Evolutionary conservation across 2,329 filamentous ascomycete species (phyloP), one percentile per base, ranked within the genome.

Genomic region (Grosmannia penicillata): DNA sequence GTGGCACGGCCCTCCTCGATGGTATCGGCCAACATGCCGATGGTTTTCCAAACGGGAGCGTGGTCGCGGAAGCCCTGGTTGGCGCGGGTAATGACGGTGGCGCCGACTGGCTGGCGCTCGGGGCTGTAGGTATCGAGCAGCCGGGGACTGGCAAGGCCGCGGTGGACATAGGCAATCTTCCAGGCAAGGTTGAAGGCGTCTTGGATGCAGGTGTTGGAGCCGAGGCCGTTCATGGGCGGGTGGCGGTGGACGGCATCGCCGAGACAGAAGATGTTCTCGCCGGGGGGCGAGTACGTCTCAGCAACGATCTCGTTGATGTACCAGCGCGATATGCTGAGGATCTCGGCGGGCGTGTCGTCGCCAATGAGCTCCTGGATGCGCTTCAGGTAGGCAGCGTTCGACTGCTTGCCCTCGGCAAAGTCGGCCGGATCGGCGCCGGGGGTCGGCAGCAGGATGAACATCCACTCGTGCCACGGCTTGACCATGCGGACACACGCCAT

Each of bases 401-500:
- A 37, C 22, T 29, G 11, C 9, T 30, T 36, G 15, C 26, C 17
- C 25, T 19, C 18, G 25, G 10, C n/a, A 28, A 19, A 5, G 22
- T 54, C 13, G 2, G 15, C 47, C 4, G 63, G 32, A 44, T 66
- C 70, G 47, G 72, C 61, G 7, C 66, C 66, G 2, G 58, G 43
- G 1, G 60, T 58, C 0, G 66, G 63, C 14, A 75, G 55, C 14
- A 74, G 51, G 40, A 72, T 69, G 32, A 70, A 69, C 56, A 72
- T 61, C 72, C 72, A 79, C 55, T 78, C 68, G 45, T 68, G 50
- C 73, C 73, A 78, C 0, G 72, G 66, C 54, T 68, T 72, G 5
- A 78, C 71, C 72, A 78, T 77, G 19, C 75, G 59, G 3, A 66
- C 57, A 45, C 72, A 53, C 4, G 51, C 54, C 24, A 57, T 56